Base-by-base conservation (phyloP, 495 filamentous ascomycete genomes). In the Daldinia bambusicola region DNA sequence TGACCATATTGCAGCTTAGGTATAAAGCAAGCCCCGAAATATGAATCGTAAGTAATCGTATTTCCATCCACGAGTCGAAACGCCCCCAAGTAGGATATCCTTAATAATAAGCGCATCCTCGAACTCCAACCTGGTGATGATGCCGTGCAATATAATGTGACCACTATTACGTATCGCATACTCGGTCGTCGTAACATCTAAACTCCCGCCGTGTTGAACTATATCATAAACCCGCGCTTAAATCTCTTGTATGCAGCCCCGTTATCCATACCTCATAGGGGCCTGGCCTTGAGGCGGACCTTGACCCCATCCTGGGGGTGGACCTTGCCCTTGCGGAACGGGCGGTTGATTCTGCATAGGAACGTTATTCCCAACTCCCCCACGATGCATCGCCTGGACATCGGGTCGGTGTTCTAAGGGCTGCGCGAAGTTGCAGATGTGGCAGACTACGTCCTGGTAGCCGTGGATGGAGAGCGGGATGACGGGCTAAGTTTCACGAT, bases 361-460 rank as follows among this genome's bases (percentile, higher is more conserved):
- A 66, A 85, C 70, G 10, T 74, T 77, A 16, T 75, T 75, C 5
- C 76, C 77, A 14, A 65, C 74, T 32, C 76, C 78, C 4, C 76
- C 83, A 8, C 81, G 75, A 20, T 73, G 78, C 76, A 83, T 81
- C 43, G 76, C 79, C 62, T 83, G 76, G 3, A 86, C 83, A 57
- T 88, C 85, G 31, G 79, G 83, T 40, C 85, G 76, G 72, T 86
- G 80, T 63, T 82, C 76, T 57, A 88, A 79, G 6, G 86, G 86
- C 66, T 88, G 84, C n/a, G 80, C 76, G 55, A 86, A 88, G 72
- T 84, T 82, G 82, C 86, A 88, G 71, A 88, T 80, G 57, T 79
- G 77, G 78, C 86, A 88, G 10, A 77, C 63, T 38, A 88, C 77
- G 68, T 88, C 86, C 38, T 85, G 77, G 80, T 87, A 86, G 37